These are phyloP conservation scores for maize (Zea mays) DNA, from an alignment of 176 grass and related monocot species.

Conservation along the genomic window Zm-B73-REFERENCE-NAM-5.0 NC_050100.1:219677001-219677500, in stretches of 20 bases:
- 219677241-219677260: not conserved
- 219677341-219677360: not conserved
- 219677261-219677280: not conserved
- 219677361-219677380: not conserved
- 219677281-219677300: not conserved
- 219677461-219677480: not conserved
- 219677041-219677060: not conserved
- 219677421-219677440: not conserved
- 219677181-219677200: not conserved
- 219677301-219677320: not conserved
- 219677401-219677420: not conserved
- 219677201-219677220: not conserved
- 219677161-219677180: not conserved
- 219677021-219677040: not conserved
- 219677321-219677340: not conserved
- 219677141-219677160: not conserved
- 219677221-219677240: not conserved
- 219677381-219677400: not conserved
- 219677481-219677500: not conserved
- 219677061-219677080: not conserved
- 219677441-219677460: not conserved
- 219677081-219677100: not conserved
- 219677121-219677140: not conserved
- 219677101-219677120: not conserved
- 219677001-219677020: not conserved